These are phyloP conservation scores for Conringia planisiliqua DNA, from an alignment of 345 rosid species.

Conservation along the genomic window DNA sequence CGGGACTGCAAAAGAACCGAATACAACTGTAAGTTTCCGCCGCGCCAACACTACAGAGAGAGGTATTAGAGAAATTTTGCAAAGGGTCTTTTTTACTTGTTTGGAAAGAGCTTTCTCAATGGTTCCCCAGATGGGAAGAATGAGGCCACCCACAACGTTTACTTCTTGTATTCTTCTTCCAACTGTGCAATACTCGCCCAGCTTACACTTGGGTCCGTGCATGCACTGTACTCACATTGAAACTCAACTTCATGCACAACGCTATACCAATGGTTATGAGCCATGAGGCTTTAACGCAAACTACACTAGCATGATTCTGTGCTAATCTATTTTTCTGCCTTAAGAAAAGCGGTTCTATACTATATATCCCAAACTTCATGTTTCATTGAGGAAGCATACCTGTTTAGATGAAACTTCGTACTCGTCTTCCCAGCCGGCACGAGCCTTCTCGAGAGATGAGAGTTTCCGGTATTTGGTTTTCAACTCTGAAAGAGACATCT, in stretches of 20 bases:
- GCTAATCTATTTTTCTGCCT: neutral
- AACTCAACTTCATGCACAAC: neutral
- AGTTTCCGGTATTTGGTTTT: constrained; percentile 79
- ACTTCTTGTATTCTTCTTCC: constrained; percentile 97
- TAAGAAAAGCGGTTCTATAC: neutral
- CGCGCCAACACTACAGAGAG: constrained; percentile 1
- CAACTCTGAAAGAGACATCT: constrained; percentile 76
- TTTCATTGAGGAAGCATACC: constrained; percentile 39
- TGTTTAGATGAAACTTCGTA: constrained; percentile 90
- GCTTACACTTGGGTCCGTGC: constrained; percentile 97
- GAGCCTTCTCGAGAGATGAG: constrained; percentile 71
- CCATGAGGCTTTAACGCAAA: neutral
- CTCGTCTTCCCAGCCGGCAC: constrained; percentile 91
- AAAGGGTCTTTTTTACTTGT: constrained; percentile 48
- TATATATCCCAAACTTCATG: neutral
- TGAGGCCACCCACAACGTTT: constrained; percentile 90
- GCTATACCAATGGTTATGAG: neutral
- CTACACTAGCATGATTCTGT: neutral
- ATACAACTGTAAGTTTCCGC: neutral
- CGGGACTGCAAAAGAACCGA: constrained; percentile 53
- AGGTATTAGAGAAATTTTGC: neutral
- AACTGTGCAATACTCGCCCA: constrained; percentile 86
- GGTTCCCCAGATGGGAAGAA: constrained; percentile 98
- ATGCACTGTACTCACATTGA: constrained; percentile 65
- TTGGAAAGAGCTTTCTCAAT: constrained; percentile 92